Conservation (phyloP, 345 rosid species). For the Gossypium herbaceum region DNA sequence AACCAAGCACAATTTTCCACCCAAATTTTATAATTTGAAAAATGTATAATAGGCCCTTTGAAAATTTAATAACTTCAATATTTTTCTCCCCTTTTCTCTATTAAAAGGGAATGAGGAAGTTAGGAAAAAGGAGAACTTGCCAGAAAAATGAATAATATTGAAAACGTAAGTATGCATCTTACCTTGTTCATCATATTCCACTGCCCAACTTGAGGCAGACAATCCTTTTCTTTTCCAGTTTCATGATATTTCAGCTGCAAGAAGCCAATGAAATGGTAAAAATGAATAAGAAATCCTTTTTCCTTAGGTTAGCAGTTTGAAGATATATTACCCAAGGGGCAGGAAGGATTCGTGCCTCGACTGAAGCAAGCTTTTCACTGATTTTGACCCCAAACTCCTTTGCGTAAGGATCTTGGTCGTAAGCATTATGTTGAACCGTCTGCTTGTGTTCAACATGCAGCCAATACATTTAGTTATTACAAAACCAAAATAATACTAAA, state of each 20-base stretch:
- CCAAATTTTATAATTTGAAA: too few species aligned
- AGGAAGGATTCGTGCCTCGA: constrained; percentile 99
- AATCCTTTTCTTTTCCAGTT: constrained; percentile 95
- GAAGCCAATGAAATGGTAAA: constrained; percentile 13
- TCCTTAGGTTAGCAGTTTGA: neutral
- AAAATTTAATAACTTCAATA: neutral
- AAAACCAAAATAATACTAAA: neutral
- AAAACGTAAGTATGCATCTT: neutral
- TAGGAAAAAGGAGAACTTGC: neutral
- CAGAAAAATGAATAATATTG: neutral
- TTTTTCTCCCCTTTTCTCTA: neutral
- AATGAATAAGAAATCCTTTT: neutral
- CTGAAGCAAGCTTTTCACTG: constrained; percentile 86
- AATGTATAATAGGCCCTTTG: too few species aligned
- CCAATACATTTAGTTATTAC: neutral
- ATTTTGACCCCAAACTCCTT: constrained; percentile 94
- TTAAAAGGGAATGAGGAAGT: neutral
- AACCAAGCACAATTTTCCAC: too few species aligned
- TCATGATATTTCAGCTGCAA: constrained; percentile 96
- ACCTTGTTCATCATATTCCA: constrained; percentile 99
- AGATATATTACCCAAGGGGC: constrained; percentile 83
- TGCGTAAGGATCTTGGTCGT: constrained; percentile 92
- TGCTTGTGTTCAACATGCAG: constrained; percentile 23
- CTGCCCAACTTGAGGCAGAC: constrained; percentile 97
- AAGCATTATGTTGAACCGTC: constrained; percentile 90